Base-by-base conservation (phyloP, 192 early-diverging fungal species). In the Backusella australiensis region DNA sequence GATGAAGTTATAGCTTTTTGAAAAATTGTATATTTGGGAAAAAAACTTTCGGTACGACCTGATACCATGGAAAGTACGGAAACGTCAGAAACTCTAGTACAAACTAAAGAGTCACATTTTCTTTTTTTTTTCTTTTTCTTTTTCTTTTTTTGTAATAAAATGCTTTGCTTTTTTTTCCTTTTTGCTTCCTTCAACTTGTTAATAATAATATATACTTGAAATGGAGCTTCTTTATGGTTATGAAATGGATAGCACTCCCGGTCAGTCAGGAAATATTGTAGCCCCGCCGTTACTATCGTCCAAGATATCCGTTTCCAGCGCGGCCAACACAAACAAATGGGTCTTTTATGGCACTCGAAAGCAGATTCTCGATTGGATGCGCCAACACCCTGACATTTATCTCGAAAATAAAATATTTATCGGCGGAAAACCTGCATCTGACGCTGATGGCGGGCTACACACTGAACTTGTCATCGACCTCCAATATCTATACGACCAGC, bases 391-490 rank as follows among this genome's bases (percentile, higher is more conserved):
- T 26, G 56, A 77, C n/a, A 66, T 82, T 17, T 44, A 76, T 73
- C 12, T 83, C 73, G 67, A 85, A 75, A 68, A 78, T 73, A 26
- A 75, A 39, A 73, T 82, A 5, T 74, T 87, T 52, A 79, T 80
- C 1, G 74, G 82, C 49, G 82, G 78, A 26, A 75, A 80, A 21
- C 80, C 80, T 3, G 53, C 19, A 0, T 56, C 76, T 26, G 79
- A 80, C 21, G 26, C 3, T 0, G 41, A 71, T 29, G 29, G 8
- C 23, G 75, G 75, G 11, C 74, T 76, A 2, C 72, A 84, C 67
- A 67, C 79, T 36, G 86, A 84, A 74, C 42, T 87, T 7, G 81
- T 87, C 39, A 84, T 87, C 73, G 86, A 87, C 63, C 77, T 87
- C 19, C 53, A 83, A 11, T 75, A 81, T 15, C 82, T 78, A 26